These are phyloP conservation scores for Puccinia brachypodii DNA, from an alignment of 1,284 basidiomycete species.

Conservation along the genomic window DNA sequence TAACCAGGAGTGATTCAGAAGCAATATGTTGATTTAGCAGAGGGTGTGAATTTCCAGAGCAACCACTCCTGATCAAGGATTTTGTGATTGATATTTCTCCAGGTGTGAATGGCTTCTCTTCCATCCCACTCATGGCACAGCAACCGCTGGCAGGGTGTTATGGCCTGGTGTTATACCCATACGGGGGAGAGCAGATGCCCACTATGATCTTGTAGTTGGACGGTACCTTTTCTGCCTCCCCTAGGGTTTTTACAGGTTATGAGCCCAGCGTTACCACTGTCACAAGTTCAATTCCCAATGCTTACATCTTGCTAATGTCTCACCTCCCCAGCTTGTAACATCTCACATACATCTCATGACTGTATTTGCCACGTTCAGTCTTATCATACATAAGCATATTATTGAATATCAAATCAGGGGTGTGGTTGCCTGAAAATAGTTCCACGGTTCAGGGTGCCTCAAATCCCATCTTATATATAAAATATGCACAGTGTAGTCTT, in stretches of 20 bases:
- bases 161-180: not conserved
- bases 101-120: constrained; percentile 63
- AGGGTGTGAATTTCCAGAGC: too few species aligned
- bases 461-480: not conserved
- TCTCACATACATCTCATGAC: not conserved
- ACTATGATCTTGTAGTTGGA: not conserved
- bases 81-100: too few species aligned
- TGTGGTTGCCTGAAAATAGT: not conserved
- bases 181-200: not conserved
- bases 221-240: not conserved
- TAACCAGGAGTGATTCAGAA: too few species aligned
- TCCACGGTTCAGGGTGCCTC: not conserved
- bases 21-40: too few species aligned
- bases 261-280: not conserved
- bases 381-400: not conserved
- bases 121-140: constrained; percentile 76
- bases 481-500: not conserved
- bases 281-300: not conserved
- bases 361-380: not conserved
- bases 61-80: too few species aligned
- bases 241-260: not conserved
- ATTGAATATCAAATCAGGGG: not conserved
- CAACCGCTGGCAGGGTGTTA: constrained; percentile 73
- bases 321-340: not conserved
- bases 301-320: not conserved